phyloP scores from a whole-genome alignment of 1,139 yeast species.

The Debaryomycetaceae sp. region DNA sequence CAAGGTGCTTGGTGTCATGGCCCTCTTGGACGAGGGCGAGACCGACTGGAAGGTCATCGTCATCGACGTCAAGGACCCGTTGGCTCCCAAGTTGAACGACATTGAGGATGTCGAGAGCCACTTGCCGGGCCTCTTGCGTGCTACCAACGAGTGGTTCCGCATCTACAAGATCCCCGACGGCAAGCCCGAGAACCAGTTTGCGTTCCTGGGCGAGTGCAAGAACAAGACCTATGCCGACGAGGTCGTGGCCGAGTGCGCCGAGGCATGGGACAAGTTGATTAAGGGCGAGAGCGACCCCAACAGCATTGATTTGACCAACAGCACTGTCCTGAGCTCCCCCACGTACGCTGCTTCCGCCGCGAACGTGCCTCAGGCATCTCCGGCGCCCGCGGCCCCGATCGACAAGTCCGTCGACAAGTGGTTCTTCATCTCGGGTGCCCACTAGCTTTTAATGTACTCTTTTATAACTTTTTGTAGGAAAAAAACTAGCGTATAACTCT shows the following conservation, averaged over 20 bases:
- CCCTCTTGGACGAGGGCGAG: conserved; percentile 93
- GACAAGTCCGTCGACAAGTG: conserved; percentile 96
- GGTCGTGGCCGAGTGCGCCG: conserved; percentile 63
- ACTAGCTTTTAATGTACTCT: conserved; percentile 12
- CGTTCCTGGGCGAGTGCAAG: conserved; percentile 72
- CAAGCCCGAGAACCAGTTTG: conserved; percentile 78
- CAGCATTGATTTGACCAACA: conserved; percentile 45
- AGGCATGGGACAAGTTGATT: conserved; percentile 67
- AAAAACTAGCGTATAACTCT: background rate
- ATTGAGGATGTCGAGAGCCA: conserved; percentile 71
- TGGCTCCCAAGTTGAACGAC: conserved; percentile 64
- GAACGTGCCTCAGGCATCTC: conserved; percentile 58
- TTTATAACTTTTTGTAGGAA: background rate
- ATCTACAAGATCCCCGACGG: conserved; percentile 93
- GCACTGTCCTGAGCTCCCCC: conserved; percentile 55
- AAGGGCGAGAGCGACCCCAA: conserved; percentile 38
- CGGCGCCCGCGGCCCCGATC: conserved; percentile 81
- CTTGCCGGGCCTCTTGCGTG: conserved; percentile 78
- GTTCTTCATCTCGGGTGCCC: conserved; percentile 94
- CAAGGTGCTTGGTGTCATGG: conserved; percentile 86
- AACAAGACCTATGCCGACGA: conserved; percentile 60
- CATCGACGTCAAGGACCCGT: conserved; percentile 72
- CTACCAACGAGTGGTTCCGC: conserved; percentile 89
- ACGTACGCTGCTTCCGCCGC: conserved; percentile 37
- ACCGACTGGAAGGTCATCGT: conserved; percentile 95